phyloP scores from a whole-genome alignment of 495 filamentous ascomycete species.

The Annulohypoxylon bovei region DNA sequence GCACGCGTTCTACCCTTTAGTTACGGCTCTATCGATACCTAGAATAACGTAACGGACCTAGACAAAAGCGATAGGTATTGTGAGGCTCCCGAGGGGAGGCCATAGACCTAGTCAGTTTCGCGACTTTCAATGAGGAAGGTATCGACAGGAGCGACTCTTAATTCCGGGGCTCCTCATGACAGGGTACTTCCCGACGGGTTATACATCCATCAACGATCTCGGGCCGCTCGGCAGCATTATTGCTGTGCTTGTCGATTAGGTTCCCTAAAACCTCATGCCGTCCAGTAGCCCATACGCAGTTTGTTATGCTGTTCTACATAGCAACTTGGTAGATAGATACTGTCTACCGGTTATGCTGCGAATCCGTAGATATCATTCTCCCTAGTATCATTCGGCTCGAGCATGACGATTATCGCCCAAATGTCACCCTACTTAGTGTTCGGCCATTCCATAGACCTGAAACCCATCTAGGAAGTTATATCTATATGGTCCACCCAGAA shows the following conservation, averaged over 20 bases:
- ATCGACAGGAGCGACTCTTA: constrained; percentile 27
- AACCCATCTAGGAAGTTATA: constrained; percentile 47
- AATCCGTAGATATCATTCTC: constrained; percentile 46
- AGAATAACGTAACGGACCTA: constrained; percentile 55
- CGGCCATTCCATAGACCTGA: constrained; percentile 58
- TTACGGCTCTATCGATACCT: constrained; percentile 54
- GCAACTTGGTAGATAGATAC: constrained; percentile 46
- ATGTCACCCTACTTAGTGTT: constrained; percentile 59
- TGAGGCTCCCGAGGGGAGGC: constrained; percentile 48
- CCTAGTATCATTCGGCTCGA: constrained; percentile 51
- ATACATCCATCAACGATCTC: constrained; percentile 49
- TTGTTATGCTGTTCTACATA: constrained; percentile 55
- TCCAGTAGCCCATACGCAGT: constrained; percentile 49
- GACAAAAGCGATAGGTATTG: constrained; percentile 46
- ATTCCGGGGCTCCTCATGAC: constrained; percentile 58
- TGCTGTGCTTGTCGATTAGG: constrained; percentile 55
- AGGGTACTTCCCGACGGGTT: constrained; percentile 53
- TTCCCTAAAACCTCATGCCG: constrained; percentile 57
- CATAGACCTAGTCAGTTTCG: background rate
- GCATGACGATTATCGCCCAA: constrained; percentile 51
- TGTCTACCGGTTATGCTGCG: constrained; percentile 46
- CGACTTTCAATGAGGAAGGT: background rate
- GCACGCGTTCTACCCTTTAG: constrained; percentile 52
- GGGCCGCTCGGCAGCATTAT: constrained; percentile 48
- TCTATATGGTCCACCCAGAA: constrained; percentile 54